Evolutionary conservation across 148 eudicot species (phyloP).

Genomic region (Nepenthes gracilis): DNA sequence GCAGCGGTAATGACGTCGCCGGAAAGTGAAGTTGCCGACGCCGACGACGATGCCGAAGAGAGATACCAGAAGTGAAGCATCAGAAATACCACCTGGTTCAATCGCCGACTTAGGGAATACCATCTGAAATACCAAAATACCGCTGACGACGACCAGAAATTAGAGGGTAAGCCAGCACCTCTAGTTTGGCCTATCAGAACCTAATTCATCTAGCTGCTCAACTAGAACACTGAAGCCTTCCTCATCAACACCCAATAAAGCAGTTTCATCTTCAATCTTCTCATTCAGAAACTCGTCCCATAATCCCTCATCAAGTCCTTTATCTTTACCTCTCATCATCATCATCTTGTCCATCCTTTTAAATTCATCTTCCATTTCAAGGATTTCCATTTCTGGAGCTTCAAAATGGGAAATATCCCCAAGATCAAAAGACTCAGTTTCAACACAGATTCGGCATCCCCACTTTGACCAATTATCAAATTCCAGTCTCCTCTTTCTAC

Average conservation of each 20-base stretch:
- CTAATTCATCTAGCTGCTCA: conserved; percentile 9
- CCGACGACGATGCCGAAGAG: too few species aligned
- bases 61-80: too few species aligned
- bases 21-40: too few species aligned
- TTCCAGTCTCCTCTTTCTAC: conserved; percentile 14
- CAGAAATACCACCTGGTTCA: too few species aligned
- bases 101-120: too few species aligned
- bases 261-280: conserved; percentile 4
- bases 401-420: conserved; percentile 11
- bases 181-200: conserved; percentile 2
- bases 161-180: too few species aligned
- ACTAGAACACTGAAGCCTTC: conserved; percentile 5
- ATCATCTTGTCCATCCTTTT: neutral
- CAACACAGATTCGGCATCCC: conserved; percentile 1
- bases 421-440: conserved; percentile 14
- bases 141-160: too few species aligned
- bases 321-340: conserved; percentile 10
- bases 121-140: too few species aligned
- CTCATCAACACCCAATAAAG: conserved; percentile 10
- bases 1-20: too few species aligned
- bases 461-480: neutral
- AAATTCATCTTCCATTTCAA: conserved; percentile 9
- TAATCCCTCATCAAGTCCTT: conserved; percentile 19
- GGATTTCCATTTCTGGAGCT: conserved; percentile 17
- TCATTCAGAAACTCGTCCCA: conserved; percentile 40